These are phyloP conservation scores for Centella asiatica DNA, from an alignment of 129 eudicot genomes.

Conservation along the genomic window DNA sequence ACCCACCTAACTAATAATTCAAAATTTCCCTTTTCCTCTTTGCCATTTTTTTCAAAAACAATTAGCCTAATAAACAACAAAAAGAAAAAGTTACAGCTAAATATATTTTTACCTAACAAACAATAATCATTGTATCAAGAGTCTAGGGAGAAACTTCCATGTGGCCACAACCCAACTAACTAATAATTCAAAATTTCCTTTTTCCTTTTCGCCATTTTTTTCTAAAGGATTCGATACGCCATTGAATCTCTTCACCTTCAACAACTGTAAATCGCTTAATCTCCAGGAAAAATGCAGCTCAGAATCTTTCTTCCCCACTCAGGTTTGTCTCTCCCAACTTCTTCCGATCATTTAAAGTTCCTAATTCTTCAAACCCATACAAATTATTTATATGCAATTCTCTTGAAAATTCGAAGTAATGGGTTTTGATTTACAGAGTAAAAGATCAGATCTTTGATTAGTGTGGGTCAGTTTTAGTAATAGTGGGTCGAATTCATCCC, in stretches of 20 bases:
- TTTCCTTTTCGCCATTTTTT: not conserved
- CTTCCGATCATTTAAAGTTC: not conserved
- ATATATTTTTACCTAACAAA: no score
- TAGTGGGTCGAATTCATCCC: not conserved
- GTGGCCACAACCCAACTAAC: not conserved
- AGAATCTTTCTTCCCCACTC: conserved; percentile 7
- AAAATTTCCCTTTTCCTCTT: not conserved
- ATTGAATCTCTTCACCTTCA: conserved; percentile 2
- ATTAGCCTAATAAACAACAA: no score
- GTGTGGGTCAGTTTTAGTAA: not conserved
- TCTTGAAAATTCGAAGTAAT: no score
- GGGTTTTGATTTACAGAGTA: not conserved
- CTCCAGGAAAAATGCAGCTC: not conserved
- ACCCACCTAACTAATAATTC: not conserved
- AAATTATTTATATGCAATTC: not conserved
- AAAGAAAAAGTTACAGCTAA: no score
- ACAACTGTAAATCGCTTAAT: not conserved
- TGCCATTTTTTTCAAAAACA: no score
- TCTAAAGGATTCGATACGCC: conserved; percentile 4
- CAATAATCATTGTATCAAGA: no score
- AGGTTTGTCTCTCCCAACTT: not conserved
- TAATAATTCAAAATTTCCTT: not conserved
- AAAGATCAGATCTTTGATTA: conserved; percentile 1
- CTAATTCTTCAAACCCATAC: not conserved
- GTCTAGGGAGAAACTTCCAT: not conserved